Percentiles rank a stretch among this genome's conserved stretches.
phyloP scores from a whole-genome alignment of 352 stramenopile genomes.

The Globisporangium uncinulatum region DNA sequence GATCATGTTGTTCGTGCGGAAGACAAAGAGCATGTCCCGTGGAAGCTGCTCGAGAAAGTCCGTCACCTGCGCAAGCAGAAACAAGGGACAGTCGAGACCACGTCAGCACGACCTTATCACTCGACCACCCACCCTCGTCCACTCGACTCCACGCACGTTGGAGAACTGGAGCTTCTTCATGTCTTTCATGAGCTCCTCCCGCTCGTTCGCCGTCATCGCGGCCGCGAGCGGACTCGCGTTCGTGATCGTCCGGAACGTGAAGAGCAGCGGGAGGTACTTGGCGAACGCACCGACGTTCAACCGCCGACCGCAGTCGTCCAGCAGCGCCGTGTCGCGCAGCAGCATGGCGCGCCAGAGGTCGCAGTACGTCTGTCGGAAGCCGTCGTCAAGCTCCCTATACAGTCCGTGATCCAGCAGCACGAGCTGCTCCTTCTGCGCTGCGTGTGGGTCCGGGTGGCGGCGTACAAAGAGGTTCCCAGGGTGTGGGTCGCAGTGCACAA shows the following conservation, averaged over 20 bases:
- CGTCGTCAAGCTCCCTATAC: constrained; percentile 91
- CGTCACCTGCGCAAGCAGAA: constrained; percentile 29
- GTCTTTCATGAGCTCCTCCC: constrained; percentile 45
- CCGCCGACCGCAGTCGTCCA: constrained; percentile 48
- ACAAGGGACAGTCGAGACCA: too few relatives aligned
- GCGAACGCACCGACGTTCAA: constrained; percentile 54
- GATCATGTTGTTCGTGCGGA: constrained; percentile 90
- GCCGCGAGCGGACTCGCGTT: constrained; percentile 55
- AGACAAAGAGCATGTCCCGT: constrained; percentile 89
- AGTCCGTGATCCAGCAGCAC: constrained; percentile 97
- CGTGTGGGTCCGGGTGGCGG: constrained; percentile 36
- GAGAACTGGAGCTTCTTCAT: constrained; percentile 62
- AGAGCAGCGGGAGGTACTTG: constrained; percentile 77
- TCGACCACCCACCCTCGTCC: too few relatives aligned
- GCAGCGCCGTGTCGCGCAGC: constrained; percentile 79
- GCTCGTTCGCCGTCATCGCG: constrained; percentile 66
- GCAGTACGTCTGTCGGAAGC: constrained; percentile 94
- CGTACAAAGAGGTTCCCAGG: constrained; percentile 92
- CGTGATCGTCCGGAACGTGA: constrained; percentile 79
- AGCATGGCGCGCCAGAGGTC: constrained; percentile 94
- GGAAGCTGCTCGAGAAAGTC: constrained; percentile 85
- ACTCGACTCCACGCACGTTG: constrained; percentile 39
- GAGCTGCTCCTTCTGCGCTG: constrained; percentile 77
- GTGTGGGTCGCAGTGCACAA: constrained; percentile 97
- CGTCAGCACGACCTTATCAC: too few relatives aligned